These are phyloP conservation scores for Saccharomyces hybrid DNA, from an alignment of 1,139 yeast genomes.

Conservation along the genomic window DNA sequence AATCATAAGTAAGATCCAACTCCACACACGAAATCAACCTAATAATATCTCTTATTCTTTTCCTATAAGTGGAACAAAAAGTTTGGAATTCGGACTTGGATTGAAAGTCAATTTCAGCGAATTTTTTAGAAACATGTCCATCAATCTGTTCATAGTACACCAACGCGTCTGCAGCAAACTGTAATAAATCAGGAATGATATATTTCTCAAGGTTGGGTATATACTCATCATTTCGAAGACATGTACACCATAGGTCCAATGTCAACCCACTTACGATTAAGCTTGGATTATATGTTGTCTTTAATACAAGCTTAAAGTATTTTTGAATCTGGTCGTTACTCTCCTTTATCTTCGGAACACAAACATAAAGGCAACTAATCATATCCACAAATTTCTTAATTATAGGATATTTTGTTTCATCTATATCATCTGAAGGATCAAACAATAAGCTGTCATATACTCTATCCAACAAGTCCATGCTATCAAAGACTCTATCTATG, in stretches of 20 bases:
- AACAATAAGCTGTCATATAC: conserved; percentile 58
- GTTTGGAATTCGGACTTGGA: conserved; percentile 72
- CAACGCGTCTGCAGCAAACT: conserved; percentile 70
- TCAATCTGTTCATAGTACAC: conserved; percentile 66
- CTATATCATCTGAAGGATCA: conserved; percentile 62
- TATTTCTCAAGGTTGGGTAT: conserved; percentile 35
- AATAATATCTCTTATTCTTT: conserved; percentile 83
- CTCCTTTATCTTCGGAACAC: conserved; percentile 31
- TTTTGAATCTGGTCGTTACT: conserved; percentile 33
- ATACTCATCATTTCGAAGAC: conserved; percentile 72
- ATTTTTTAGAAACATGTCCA: conserved; percentile 55
- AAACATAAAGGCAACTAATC: conserved; percentile 78
- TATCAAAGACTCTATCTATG: conserved; percentile 74
- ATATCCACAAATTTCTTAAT: conserved; percentile 87
- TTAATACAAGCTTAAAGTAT: conserved; percentile 65
- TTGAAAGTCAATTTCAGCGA: conserved; percentile 78
- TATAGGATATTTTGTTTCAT: conserved; percentile 70
- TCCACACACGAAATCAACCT: conserved; percentile 79
- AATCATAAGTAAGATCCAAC: conserved; percentile 71
- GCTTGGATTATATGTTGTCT: conserved; percentile 78
- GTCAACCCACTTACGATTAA: conserved; percentile 87
- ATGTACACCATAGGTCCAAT: conserved; percentile 89
- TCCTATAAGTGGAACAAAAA: conserved; percentile 72
- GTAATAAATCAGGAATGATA: conserved; percentile 58
- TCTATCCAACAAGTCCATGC: conserved; percentile 55